A percentile compares a stretch with the other conserved stretches of the same genome.
Evolutionary conservation across 2,329 filamentous ascomycete species (phyloP).

Genomic region (Fusarium albidum): DNA sequence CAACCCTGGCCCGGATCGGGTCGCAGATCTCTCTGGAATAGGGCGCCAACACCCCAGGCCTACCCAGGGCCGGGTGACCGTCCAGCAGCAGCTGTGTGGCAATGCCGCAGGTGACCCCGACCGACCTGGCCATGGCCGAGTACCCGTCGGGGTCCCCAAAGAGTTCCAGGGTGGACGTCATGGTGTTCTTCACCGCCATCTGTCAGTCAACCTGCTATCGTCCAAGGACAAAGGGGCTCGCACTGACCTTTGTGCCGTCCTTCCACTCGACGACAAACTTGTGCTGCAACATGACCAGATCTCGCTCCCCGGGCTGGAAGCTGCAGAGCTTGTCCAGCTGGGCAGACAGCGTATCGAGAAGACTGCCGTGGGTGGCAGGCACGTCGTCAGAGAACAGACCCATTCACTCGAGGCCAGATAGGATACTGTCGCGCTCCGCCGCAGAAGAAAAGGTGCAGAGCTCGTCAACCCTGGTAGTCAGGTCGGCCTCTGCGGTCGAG

Average conservation of each 20-base stretch:
- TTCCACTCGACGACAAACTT: conserved; percentile 62
- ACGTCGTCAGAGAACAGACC: conserved; percentile 60
- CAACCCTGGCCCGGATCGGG: conserved; percentile 10
- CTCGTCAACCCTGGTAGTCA: conserved; percentile 67
- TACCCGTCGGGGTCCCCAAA: conserved; percentile 74
- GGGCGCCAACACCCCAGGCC: conserved; percentile 28
- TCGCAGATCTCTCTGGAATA: conserved; percentile 28
- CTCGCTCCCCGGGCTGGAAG: background rate
- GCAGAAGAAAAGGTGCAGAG: conserved; percentile 67
- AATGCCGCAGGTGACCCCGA: conserved; percentile 73
- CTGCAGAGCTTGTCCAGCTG: background rate
- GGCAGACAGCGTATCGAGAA: background rate
- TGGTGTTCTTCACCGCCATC: too few relatives aligned
- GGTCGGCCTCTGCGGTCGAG: conserved; percentile 49
- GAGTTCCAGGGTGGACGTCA: conserved; percentile 70
- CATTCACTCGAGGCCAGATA: conserved; percentile 42
- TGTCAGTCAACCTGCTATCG: too few relatives aligned
- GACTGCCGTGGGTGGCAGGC: conserved; percentile 64
- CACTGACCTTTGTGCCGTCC: conserved; percentile 58
- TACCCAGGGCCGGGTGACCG: conserved; percentile 44
- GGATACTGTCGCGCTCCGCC: conserved; percentile 52
- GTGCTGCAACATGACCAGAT: conserved; percentile 15
- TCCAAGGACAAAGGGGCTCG: too few relatives aligned
- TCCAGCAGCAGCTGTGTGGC: conserved; percentile 69
- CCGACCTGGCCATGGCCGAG: conserved; percentile 73